A percentile compares a stretch with the other conserved stretches of the same genome.
These are phyloP conservation scores for Apiospora arundinis DNA, from an alignment of 2,329 filamentous ascomycete species.

Conservation along the genomic window DNA sequence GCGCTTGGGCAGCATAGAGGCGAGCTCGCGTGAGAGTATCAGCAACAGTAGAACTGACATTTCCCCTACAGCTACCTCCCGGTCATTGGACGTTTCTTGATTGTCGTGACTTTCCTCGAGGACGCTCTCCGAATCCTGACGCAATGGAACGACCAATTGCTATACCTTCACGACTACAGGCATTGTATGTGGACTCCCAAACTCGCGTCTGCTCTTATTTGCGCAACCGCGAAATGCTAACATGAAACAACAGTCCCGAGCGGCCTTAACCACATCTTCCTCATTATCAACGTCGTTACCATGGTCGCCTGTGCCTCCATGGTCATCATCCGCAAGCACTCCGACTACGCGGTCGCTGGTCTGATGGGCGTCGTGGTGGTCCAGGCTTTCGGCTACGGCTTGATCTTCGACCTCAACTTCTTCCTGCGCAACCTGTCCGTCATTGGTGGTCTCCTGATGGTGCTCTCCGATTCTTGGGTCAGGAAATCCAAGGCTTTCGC, in stretches of 20 bases:
- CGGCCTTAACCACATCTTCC: constrained; percentile 91
- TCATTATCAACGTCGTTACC: constrained; percentile 85
- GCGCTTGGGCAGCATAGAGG: not conserved
- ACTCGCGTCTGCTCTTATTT: constrained; percentile 10
- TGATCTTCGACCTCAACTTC: constrained; percentile 99
- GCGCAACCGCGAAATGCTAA: constrained; percentile 30
- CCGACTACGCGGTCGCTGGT: constrained; percentile 89
- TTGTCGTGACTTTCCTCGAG: constrained; percentile 97
- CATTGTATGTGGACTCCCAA: constrained; percentile 72
- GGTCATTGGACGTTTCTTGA: constrained; percentile 94
- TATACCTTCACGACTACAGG: constrained; percentile 91
- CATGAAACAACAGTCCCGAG: constrained; percentile 69
- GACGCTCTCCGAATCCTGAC: constrained; percentile 95
- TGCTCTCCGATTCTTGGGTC: constrained; percentile 96
- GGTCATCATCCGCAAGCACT: constrained; percentile 91
- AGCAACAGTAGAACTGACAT: constrained; percentile 12
- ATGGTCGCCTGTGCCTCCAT: constrained; percentile 84
- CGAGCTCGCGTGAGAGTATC: not conserved
- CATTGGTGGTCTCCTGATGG: constrained; percentile 96
- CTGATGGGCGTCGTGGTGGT: constrained; percentile 90
- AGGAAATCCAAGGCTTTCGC: constrained; percentile 97
- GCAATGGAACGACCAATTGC: constrained; percentile 94
- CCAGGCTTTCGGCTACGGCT: constrained; percentile 93
- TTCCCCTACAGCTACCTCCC: constrained; percentile 76
- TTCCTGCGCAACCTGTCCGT: constrained; percentile 99